These are phyloP conservation scores for Fusarium neocosmosporiellum DNA, from an alignment of 2,329 filamentous ascomycete genomes.

Conservation along the genomic window DNA sequence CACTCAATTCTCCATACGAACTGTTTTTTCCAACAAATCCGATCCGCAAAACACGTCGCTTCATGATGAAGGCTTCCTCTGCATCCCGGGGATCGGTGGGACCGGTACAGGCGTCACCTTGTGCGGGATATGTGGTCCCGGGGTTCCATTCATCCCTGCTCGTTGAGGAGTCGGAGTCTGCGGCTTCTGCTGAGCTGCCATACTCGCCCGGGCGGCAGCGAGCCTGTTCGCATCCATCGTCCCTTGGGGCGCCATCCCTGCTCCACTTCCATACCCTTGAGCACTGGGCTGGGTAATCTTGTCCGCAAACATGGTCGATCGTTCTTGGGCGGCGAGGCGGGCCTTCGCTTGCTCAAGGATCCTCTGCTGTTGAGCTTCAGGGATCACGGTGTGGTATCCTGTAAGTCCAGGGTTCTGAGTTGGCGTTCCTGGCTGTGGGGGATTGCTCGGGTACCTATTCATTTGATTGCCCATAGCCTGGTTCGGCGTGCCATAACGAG, in stretches of 20 bases:
- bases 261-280: conserved; percentile 42
- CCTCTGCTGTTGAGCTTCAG: conserved; percentile 61
- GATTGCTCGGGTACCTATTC: conserved; percentile 49
- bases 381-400: conserved; percentile 62
- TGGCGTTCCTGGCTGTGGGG: conserved; percentile 44
- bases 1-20: conserved; percentile 7
- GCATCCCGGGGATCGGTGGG: conserved; percentile 55
- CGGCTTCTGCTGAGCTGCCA: conserved; percentile 51
- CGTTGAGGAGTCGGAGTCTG: conserved; percentile 49
- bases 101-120: conserved; percentile 59
- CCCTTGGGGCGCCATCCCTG: conserved; percentile 32
- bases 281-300: conserved; percentile 60
- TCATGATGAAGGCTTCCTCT: conserved; percentile 44
- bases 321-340: conserved; percentile 58
- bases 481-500: conserved; percentile 48
- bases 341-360: conserved; percentile 64
- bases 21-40: conserved; percentile 16
- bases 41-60: not conserved
- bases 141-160: conserved; percentile 50
- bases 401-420: conserved; percentile 53
- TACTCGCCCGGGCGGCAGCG: conserved; percentile 51
- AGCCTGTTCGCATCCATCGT: conserved; percentile 47
- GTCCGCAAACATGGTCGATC: conserved; percentile 54
- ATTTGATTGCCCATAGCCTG: conserved; percentile 46
- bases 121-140: conserved; percentile 49